Conservation (phyloP, 345 rosid genomes). For the Combretum micranthum region DNA sequence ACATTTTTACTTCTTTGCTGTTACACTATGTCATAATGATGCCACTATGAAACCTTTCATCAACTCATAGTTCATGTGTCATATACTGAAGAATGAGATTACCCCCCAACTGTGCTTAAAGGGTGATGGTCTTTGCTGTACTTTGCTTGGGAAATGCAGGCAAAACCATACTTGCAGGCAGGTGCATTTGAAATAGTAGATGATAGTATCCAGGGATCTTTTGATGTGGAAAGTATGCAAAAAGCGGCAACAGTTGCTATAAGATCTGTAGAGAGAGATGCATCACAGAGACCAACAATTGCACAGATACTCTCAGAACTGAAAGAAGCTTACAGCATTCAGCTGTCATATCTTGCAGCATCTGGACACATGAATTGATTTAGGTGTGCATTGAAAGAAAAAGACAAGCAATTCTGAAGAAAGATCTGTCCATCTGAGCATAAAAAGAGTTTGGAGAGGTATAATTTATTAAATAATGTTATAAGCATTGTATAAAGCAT, state of each 20-base stretch:
- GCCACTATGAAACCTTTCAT: background rate
- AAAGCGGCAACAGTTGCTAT: constrained; percentile 51
- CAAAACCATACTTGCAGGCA: constrained; percentile 86
- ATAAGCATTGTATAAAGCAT: too few relatives aligned
- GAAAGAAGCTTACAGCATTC: constrained; percentile 69
- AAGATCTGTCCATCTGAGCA: background rate
- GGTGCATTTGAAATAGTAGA: constrained; percentile 81
- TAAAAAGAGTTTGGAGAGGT: too few relatives aligned
- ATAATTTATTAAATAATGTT: too few relatives aligned
- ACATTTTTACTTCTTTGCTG: too few relatives aligned
- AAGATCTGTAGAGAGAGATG: constrained; percentile 76
- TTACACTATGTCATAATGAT: background rate
- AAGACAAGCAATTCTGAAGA: background rate
- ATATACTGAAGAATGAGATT: background rate
- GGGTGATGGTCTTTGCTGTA: background rate
- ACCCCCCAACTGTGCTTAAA: background rate
- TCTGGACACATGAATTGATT: constrained; percentile 37
- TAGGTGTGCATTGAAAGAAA: background rate
- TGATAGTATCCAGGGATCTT: constrained; percentile 50
- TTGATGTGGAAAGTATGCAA: constrained; percentile 66
- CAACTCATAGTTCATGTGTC: background rate
- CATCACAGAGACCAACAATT: constrained; percentile 56
- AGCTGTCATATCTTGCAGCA: constrained; percentile 68
- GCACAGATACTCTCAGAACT: constrained; percentile 57
- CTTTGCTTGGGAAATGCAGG: constrained; percentile 36